Conservation (phyloP, 805 yeast genomes). For the Metschnikowia kofuensis region DNA sequence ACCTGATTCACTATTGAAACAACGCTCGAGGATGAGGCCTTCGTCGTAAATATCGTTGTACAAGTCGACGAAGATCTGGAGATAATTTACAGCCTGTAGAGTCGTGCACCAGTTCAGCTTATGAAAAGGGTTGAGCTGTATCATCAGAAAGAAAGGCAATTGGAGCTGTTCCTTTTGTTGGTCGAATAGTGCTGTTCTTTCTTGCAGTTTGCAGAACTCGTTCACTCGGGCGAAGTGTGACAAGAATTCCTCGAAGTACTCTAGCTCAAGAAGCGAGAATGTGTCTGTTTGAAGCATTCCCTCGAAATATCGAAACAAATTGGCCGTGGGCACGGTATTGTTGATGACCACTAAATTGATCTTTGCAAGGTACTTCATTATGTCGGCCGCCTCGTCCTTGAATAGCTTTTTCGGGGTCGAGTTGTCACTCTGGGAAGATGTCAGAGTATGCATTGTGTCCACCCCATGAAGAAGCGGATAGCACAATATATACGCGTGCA, state of each 20-base stretch:
- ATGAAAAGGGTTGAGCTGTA: constrained; percentile 8
- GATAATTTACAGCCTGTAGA: constrained; percentile 15
- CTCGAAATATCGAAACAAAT: constrained; percentile 32
- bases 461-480: not conserved
- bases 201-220: constrained; percentile 5
- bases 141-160: constrained; percentile 7
- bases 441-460: not conserved
- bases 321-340: constrained; percentile 17
- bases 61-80: constrained; percentile 16
- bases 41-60: constrained; percentile 16
- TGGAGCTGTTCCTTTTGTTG: constrained; percentile 12
- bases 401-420: constrained; percentile 12
- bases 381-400: constrained; percentile 6
- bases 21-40: constrained; percentile 11
- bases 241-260: constrained; percentile 16
- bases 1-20: constrained; percentile 6
- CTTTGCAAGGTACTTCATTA: constrained; percentile 10
- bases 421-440: constrained; percentile 3
- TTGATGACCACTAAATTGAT: constrained; percentile 14
- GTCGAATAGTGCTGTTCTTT: constrained; percentile 9
- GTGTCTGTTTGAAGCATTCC: constrained; percentile 18
- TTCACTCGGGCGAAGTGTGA: constrained; percentile 12
- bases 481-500: constrained; percentile 5
- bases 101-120: constrained; percentile 15
- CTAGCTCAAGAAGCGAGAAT: constrained; percentile 12